Percentiles rank a stretch among this genome's conserved stretches.
These are phyloP conservation scores for Cladosporium sp. DNA, from an alignment of 2,329 filamentous ascomycete species.

Conservation along the genomic window DNA sequence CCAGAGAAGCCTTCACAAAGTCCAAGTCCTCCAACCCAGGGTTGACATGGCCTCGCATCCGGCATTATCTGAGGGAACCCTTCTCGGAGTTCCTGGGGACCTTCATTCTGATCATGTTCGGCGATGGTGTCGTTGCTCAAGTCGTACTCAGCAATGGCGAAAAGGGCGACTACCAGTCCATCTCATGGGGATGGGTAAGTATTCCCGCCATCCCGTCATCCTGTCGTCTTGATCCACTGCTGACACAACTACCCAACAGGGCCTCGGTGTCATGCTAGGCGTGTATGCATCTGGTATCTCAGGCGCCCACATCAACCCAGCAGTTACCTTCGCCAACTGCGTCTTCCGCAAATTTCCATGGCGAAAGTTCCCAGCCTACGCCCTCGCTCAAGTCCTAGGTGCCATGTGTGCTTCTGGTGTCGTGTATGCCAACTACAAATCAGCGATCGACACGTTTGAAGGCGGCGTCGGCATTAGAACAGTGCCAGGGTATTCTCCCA, in stretches of 20 bases:
- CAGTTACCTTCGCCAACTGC: constrained; percentile 68
- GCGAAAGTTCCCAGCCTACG: constrained; percentile 66
- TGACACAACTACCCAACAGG: constrained; percentile 26
- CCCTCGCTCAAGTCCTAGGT: constrained; percentile 55
- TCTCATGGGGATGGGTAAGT: constrained; percentile 40
- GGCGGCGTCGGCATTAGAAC: constrained; percentile 57
- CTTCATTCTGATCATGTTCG: constrained; percentile 65
- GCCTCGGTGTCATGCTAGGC: constrained; percentile 66
- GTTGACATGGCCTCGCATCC: constrained; percentile 51
- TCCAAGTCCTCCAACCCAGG: constrained; percentile 27
- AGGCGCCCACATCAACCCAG: constrained; percentile 40
- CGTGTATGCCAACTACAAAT: constrained; percentile 42
- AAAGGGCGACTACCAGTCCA: constrained; percentile 52
- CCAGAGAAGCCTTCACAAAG: constrained; percentile 20
- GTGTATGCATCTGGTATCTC: constrained; percentile 32
- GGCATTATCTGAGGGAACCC: constrained; percentile 51
- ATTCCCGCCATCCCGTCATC: background rate
- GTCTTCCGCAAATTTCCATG: constrained; percentile 59
- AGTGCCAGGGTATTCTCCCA: constrained; percentile 50
- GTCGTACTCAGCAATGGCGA: constrained; percentile 53
- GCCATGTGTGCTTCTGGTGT: constrained; percentile 55
- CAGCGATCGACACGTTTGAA: constrained; percentile 31
- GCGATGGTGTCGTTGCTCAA: constrained; percentile 65
- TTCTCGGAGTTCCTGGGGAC: constrained; percentile 67
- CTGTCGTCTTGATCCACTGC: background rate